These are phyloP conservation scores for Lophiotrema nucula DNA, from an alignment of 495 filamentous ascomycete species.

Conservation along the genomic window DNA sequence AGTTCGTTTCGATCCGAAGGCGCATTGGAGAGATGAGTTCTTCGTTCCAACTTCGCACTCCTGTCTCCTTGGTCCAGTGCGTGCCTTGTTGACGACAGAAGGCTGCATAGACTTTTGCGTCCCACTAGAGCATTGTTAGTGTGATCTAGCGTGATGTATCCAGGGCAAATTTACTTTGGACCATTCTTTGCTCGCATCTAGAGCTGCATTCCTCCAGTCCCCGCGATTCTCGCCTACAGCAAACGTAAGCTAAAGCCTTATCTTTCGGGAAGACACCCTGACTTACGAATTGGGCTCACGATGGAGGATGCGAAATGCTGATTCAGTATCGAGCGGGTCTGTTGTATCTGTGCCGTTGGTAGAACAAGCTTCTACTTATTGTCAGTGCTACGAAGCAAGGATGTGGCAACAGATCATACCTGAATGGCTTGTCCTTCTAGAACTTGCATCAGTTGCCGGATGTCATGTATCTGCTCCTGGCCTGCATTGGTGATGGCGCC, in stretches of 20 bases:
- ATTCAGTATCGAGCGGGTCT: constrained; percentile 11
- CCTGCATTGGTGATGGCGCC: background rate
- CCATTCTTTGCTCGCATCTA: constrained; percentile 23
- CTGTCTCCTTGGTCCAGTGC: constrained; percentile 1
- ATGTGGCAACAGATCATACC: background rate
- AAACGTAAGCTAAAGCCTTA: background rate
- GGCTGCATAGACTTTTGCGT: constrained; percentile 7
- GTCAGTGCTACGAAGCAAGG: background rate
- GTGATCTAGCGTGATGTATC: background rate
- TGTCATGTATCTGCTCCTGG: background rate
- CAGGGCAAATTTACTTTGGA: constrained; percentile 6
- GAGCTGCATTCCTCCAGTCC: constrained; percentile 15
- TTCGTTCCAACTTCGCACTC: constrained; percentile 18
- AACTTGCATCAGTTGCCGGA: constrained; percentile 9
- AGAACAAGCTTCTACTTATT: constrained; percentile 15
- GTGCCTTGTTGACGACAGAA: constrained; percentile 22
- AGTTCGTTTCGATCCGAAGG: constrained; percentile 13
- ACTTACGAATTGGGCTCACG: constrained; percentile 17
- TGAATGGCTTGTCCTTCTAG: constrained; percentile 12
- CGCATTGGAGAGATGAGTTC: constrained; percentile 24
- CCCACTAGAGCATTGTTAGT: constrained; percentile 12
- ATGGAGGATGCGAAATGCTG: constrained; percentile 19
- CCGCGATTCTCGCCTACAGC: constrained; percentile 13
- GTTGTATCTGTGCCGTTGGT: constrained; percentile 16
- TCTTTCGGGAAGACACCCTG: background rate